Conservation (phyloP, 2,329 filamentous ascomycete species). For the Ascochyta lentis region DNA sequence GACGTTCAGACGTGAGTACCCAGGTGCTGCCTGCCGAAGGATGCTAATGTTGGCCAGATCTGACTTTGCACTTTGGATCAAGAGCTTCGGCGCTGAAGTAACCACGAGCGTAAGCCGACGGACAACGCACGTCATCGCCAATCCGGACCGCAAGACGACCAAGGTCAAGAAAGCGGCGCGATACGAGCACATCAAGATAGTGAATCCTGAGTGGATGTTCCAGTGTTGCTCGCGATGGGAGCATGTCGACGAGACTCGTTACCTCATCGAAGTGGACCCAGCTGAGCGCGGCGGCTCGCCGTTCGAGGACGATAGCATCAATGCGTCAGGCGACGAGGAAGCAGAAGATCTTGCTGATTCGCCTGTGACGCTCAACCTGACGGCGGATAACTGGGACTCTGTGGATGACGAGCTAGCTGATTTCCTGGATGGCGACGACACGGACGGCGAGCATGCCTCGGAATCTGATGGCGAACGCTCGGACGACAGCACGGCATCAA, state of each 20-base stretch:
- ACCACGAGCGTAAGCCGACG: constrained; percentile 61
- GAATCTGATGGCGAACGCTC: constrained; percentile 46
- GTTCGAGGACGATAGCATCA: constrained; percentile 51
- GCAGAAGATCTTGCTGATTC: constrained; percentile 38
- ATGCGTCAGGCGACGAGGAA: constrained; percentile 48
- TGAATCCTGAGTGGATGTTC: constrained; percentile 87
- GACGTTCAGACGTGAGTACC: constrained; percentile 67
- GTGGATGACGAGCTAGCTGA: constrained; percentile 76
- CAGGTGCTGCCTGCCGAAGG: too few relatives aligned
- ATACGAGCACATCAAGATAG: constrained; percentile 84
- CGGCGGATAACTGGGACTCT: constrained; percentile 52
- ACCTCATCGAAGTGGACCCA: constrained; percentile 77
- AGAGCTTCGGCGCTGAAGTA: constrained; percentile 80
- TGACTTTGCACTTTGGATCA: constrained; percentile 86
- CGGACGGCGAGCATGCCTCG: constrained; percentile 39
- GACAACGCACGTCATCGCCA: constrained; percentile 76
- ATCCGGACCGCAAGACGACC: constrained; percentile 75
- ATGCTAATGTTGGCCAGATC: constrained; percentile 56
- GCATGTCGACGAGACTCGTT: constrained; percentile 77
- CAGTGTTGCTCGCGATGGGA: constrained; percentile 86
- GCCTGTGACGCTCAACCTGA: constrained; percentile 34
- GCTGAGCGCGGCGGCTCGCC: constrained; percentile 59
- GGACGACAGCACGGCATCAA: constrained; percentile 33
- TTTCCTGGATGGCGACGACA: constrained; percentile 64
- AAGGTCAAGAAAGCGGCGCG: constrained; percentile 89